Conservation (phyloP, 1,284 basidiomycete species). For the Tilletia horrida region DNA sequence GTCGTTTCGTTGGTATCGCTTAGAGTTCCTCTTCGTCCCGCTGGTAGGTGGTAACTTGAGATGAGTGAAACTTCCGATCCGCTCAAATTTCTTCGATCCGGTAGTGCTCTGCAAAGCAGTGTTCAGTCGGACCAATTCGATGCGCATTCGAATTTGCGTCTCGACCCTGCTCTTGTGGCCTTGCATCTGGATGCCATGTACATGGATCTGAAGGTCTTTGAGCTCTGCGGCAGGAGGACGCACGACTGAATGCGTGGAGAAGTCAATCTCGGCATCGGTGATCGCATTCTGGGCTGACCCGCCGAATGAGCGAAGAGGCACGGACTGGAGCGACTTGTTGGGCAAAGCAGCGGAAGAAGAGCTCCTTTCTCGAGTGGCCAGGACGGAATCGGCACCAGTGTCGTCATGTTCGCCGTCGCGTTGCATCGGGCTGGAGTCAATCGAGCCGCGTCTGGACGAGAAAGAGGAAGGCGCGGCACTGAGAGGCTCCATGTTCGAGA, state of each 20-base stretch:
- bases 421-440: background rate
- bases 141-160: slow-evolving; percentile 62
- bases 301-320: slow-evolving; percentile 1
- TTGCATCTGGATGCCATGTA: slow-evolving; percentile 74
- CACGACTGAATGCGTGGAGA: slow-evolving; percentile 39
- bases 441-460: slow-evolving; percentile 9
- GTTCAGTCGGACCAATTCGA: slow-evolving; percentile 48
- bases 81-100: slow-evolving; percentile 37
- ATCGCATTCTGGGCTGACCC: slow-evolving; percentile 15
- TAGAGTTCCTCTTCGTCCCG: slow-evolving; percentile 61
- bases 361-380: background rate
- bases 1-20: slow-evolving; percentile 64
- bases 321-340: background rate
- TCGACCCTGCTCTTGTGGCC: slow-evolving; percentile 93
- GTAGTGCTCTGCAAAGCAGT: slow-evolving; percentile 58
- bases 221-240: slow-evolving; percentile 40
- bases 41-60: slow-evolving; percentile 54
- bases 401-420: background rate
- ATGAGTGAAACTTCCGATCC: slow-evolving; percentile 51
- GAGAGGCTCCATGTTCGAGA: background rate
- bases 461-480: slow-evolving; percentile 6
- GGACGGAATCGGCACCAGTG: background rate
- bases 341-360: background rate
- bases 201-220: slow-evolving; percentile 58
- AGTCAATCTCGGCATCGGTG: slow-evolving; percentile 39